Evolutionary conservation across 2,329 filamentous ascomycete species (phyloP), one percentile per base, ranked within the genome.

Genomic region (Zasmidium citrigriseum): DNA sequence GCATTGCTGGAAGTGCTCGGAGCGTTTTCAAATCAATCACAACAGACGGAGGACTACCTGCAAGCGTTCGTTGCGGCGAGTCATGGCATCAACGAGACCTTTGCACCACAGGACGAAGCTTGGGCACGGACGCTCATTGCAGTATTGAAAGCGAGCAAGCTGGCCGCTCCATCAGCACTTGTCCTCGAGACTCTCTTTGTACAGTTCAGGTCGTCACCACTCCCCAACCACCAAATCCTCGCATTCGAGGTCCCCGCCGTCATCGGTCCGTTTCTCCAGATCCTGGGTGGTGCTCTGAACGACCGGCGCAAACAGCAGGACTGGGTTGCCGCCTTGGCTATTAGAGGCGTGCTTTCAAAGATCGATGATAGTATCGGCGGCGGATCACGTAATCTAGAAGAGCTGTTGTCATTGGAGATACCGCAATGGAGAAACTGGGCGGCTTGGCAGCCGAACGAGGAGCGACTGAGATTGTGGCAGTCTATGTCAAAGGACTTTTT

Each of bases 21-120:
- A 11, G n/a, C 44, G 4, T 29, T 55, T 12, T 29, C 45, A 16
- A 9, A 38, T 2, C 7, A 21, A 12, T 11, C 22, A 12, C 9
- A 22, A 27, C 12, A 18, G 1, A 1, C 22, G 14, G 45, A 23
- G 11, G 12, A 23, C 9, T 46, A 48, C 18, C 27, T 48, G 14
- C 53, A 55, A 21, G 45, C 53, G 2, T 29, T 48, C 20, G 53
- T 55, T 14, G 53, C 53, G 12, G 45, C 53, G 12, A 50, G 46
- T 18, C 53, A 55, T 14, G 46, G 53, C 45, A 55, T 21, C 14
- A 34, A 12, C 11, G 53, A 44, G n/a, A 25, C 18, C 46, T 47
- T 47, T 23, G 20, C 45, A 20, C n/a, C n/a, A 22, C n/a, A 25
- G 3, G 46, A 49, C 22, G 46, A 12, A 16, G 46, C 46, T 12